Evolutionary conservation across 768 basidiomycete species (phyloP).

Genomic region (Pulveroboletus sp.): DNA sequence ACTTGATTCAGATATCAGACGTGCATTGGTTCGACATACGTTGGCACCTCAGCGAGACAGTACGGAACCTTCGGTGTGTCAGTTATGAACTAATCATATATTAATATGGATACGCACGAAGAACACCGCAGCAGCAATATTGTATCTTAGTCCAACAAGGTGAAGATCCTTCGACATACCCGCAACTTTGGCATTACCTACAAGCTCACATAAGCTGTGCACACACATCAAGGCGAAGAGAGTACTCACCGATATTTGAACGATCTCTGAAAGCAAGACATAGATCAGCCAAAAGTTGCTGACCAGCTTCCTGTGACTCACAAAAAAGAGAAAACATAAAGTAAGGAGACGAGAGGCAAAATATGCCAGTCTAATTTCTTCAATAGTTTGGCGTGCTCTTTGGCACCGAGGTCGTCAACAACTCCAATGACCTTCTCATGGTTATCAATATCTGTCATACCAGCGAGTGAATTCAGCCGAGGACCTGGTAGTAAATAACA

Average conservation of each 20-base stretch:
- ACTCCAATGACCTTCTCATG: neutral
- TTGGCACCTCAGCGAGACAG: conserved; percentile 30
- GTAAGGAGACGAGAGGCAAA: conserved; percentile 16
- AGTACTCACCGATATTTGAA: conserved; percentile 37
- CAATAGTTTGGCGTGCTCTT: conserved; percentile 5
- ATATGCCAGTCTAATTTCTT: conserved; percentile 20
- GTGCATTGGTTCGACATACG: conserved; percentile 15
- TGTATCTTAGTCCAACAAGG: conserved; percentile 28
- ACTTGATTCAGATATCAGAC: neutral
- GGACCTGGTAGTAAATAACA: neutral
- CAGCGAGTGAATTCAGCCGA: neutral
- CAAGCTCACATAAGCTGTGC: neutral
- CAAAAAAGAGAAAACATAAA: conserved; percentile 20
- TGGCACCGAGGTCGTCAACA: neutral
- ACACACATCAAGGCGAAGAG: neutral
- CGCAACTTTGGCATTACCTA: conserved; percentile 40
- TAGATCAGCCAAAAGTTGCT: neutral
- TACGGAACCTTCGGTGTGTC: conserved; percentile 27
- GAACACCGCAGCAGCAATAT: conserved; percentile 33
- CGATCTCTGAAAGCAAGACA: conserved; percentile 32
- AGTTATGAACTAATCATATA: neutral
- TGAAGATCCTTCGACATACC: conserved; percentile 37
- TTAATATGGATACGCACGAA: conserved; percentile 18
- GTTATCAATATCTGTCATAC: neutral
- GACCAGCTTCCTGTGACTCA: neutral